Evolutionary conservation across 495 filamentous ascomycete genomes (phyloP), one percentile per base, ranked within the genome.

Genomic region (Hypoxylon subgilvum): DNA sequence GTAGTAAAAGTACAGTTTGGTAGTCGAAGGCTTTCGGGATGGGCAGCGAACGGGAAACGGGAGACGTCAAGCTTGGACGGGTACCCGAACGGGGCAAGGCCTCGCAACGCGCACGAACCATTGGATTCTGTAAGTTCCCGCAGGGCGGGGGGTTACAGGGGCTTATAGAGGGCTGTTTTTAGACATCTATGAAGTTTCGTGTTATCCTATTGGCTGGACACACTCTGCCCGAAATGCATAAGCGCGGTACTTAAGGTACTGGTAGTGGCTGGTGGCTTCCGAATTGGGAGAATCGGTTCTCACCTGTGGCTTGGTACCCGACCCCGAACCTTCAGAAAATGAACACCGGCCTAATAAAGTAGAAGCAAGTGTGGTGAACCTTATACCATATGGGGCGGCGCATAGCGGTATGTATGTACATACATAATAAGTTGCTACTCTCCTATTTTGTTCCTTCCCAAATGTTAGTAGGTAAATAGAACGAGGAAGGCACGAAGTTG

Each of bases 251-350:
- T n/a, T n/a, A n/a, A n/a, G n/a, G n/a, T n/a, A n/a, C n/a, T n/a
- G n/a, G n/a, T n/a, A 27, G 59, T 51, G 59, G 59, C 59, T 63
- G 52, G 52, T 42, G 47, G n/a, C 42, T 12, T 36, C 46, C 59
- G 12, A 32, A 55, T 63, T 28, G 16, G 51, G 52, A 51, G n/a
- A 34, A 30, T 30, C 10, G 10, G 27, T 5, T 32, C 31, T 30
- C 18, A 43, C 30, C 45, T 64, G 61, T 64, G 61, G 61, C 61
- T 64, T 39, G 44, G n/a, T 30, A 27, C 23, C 7, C 13, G 17
- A 25, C 41, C 31, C n/a, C 30, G 48, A 57, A 63, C 60, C 60
- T 63, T 36, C 25, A 63, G 53, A 63, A 63, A n/a, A 63, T 63
- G 52, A 63, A 53, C 53, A 60, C 14, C 30, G 32, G 23, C 13